phyloP scores from a whole-genome alignment of 208 protist species.

The Paratrypanosoma confusum region DNA sequence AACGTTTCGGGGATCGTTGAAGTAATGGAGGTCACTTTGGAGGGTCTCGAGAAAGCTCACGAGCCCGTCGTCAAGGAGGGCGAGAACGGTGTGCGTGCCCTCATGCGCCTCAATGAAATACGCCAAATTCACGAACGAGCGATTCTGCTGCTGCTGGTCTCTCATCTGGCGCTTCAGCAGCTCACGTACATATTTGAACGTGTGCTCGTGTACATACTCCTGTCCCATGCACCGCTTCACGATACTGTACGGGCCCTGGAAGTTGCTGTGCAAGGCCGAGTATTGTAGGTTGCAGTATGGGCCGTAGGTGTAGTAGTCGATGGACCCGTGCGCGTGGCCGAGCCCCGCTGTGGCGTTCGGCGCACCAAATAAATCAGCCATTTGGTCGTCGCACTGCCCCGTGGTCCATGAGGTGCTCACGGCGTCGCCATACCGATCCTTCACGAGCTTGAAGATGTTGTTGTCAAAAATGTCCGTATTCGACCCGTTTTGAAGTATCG shows the following conservation, averaged over 20 bases:
- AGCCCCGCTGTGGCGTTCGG: constrained; percentile 9
- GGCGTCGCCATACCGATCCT: constrained; percentile 24
- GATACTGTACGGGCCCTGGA: constrained; percentile 51
- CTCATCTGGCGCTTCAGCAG: constrained; percentile 24
- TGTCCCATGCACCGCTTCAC: constrained; percentile 36
- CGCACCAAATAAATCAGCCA: constrained; percentile 13
- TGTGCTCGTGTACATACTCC: constrained; percentile 34
- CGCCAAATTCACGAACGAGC: constrained; percentile 36
- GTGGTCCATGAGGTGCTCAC: constrained; percentile 22
- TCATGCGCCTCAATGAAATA: constrained; percentile 63
- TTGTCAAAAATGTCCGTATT: constrained; percentile 6
- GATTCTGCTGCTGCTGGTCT: neutral
- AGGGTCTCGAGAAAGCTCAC: constrained; percentile 33
- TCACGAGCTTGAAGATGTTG: constrained; percentile 23
- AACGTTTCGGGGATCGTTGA: constrained; percentile 49
- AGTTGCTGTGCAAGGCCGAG: constrained; percentile 26
- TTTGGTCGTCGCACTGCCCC: constrained; percentile 33
- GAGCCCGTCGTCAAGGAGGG: constrained; percentile 35
- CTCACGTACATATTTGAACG: constrained; percentile 35
- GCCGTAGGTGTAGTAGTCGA: constrained; percentile 41
- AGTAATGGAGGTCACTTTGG: constrained; percentile 28
- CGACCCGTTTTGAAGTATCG: neutral
- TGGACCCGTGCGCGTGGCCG: constrained; percentile 8
- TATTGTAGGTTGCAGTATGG: constrained; percentile 58
- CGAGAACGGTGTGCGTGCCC: constrained; percentile 34